Evolutionary conservation across 2,329 filamentous ascomycete genomes (phyloP), one percentile per base, ranked within the genome.

Genomic region (Colletotrichum abscissum): DNA sequence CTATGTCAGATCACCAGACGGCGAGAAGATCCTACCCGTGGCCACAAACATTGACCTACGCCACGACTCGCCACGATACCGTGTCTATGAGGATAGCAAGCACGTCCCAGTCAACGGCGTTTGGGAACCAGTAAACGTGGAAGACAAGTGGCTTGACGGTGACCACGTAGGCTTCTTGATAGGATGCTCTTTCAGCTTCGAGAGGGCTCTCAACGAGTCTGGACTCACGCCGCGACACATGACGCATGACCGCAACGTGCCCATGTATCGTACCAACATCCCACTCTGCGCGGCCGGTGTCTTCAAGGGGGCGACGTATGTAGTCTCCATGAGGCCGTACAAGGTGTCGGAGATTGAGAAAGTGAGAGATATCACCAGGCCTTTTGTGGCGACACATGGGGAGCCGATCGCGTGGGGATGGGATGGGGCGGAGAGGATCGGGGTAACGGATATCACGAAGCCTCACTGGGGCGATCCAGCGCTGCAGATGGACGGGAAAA

Each of bases 321-420:
- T 92, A 4, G 90, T 92, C 0, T 92, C 89, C 0, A 92, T 93
- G 91, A 83, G 91, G 54, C 86, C 89, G 2, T 92, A 92, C 78
- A 82, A 78, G 28, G 76, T 74, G 1, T 77, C 81, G 3, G 86
- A 90, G 7, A 78, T 93, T 4, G 85, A 88, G 28, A 78, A 67
- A 16, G 88, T 92, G 1, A 82, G 90, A 14, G 80, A 83, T 4
- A 85, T 92, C 35, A 92, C 90, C 0, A 81, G 88, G 16, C 81
- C 81, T 9, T 93, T 88, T 79, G 79, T 83, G 9, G 81, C 85
- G 1, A 91, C 90, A 3, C 91, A 93, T 76, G 91, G 91, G 2
- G 91, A 92, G 81, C 90, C 90, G 1, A 82, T 93, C 16, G 90
- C 88, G 4, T 93, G 90, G 90, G 91, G 89, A 0, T 93, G 90